Conservation (phyloP, 2,329 filamentous ascomycete genomes). For the Fusarium nodosum region DNA sequence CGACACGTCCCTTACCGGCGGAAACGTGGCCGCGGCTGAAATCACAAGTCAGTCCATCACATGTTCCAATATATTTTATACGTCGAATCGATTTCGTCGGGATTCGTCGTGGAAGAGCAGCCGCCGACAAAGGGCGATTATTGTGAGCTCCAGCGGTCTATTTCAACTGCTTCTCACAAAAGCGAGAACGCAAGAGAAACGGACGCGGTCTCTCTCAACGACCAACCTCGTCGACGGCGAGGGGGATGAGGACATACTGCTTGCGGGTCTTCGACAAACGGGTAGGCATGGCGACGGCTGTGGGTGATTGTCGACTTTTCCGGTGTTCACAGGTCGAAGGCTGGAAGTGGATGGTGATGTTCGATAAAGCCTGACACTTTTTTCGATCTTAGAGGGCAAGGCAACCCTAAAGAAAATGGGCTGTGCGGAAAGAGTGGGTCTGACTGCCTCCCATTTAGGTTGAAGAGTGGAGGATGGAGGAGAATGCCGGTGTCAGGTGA, state of each 20-base stretch:
- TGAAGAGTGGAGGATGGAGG: background rate
- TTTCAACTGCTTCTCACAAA: background rate
- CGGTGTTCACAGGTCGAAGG: slow-evolving; percentile 54
- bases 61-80: slow-evolving; percentile 22
- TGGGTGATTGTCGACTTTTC: slow-evolving; percentile 59
- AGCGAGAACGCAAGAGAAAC: slow-evolving; percentile 1
- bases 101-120: slow-evolving; percentile 24
- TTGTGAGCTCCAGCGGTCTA: slow-evolving; percentile 40
- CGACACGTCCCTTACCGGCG: slow-evolving; percentile 97
- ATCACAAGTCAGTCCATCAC: slow-evolving; percentile 49
- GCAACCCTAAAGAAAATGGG: slow-evolving; percentile 55
- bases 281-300: slow-evolving; percentile 76
- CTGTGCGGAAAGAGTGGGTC: slow-evolving; percentile 31
- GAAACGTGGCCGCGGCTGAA: slow-evolving; percentile 95
- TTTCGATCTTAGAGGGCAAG: slow-evolving; percentile 57
- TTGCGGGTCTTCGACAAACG: slow-evolving; percentile 82
- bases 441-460: background rate
- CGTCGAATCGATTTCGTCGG: slow-evolving; percentile 10
- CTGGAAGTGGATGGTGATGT: slow-evolving; percentile 56
- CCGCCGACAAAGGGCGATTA: slow-evolving; percentile 42
- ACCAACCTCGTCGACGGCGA: slow-evolving; percentile 44
- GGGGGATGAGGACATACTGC: slow-evolving; percentile 70
- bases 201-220: slow-evolving; percentile 37
- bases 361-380: slow-evolving; percentile 54
- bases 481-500: slow-evolving; percentile 51